Conservation (phyloP, 495 filamentous ascomycete genomes). For the Viridothelium virens region DNA sequence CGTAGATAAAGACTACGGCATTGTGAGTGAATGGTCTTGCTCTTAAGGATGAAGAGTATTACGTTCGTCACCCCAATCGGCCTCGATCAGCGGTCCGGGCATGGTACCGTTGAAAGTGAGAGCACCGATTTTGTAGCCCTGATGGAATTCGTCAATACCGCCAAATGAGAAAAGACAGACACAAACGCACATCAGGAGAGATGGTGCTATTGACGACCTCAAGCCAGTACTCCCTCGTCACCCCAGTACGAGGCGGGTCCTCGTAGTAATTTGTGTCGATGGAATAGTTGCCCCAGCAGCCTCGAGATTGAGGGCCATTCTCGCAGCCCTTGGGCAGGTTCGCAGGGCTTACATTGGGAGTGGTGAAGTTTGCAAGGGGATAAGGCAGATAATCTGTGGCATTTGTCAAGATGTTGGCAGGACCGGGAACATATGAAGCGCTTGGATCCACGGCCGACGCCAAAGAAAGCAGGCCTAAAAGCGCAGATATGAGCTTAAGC, state of each 20-base stretch:
- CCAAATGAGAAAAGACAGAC: neutral
- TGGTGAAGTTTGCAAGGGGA: constrained; percentile 12
- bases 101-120: constrained; percentile 34
- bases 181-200: constrained; percentile 30
- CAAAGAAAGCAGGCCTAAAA: constrained; percentile 6
- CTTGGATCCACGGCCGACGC: constrained; percentile 4
- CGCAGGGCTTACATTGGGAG: constrained; percentile 11
- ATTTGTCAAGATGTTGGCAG: constrained; percentile 6
- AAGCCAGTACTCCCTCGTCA: constrained; percentile 27
- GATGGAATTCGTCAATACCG: constrained; percentile 10
- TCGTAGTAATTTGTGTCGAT: constrained; percentile 32
- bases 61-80: constrained; percentile 35
- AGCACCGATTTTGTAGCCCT: constrained; percentile 24
- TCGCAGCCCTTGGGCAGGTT: constrained; percentile 3
- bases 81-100: constrained; percentile 34
- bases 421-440: constrained; percentile 5
- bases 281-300: constrained; percentile 28
- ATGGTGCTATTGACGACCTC: constrained; percentile 30
- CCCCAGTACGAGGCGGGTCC: constrained; percentile 31
- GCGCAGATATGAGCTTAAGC: neutral
- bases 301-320: constrained; percentile 22
- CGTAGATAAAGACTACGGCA: constrained; percentile 26
- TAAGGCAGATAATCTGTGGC: constrained; percentile 9
- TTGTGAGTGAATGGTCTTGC: constrained; percentile 5
- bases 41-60: neutral